Conservation (phyloP, 148 eudicot species). For the Limonium bicolor region DNA sequence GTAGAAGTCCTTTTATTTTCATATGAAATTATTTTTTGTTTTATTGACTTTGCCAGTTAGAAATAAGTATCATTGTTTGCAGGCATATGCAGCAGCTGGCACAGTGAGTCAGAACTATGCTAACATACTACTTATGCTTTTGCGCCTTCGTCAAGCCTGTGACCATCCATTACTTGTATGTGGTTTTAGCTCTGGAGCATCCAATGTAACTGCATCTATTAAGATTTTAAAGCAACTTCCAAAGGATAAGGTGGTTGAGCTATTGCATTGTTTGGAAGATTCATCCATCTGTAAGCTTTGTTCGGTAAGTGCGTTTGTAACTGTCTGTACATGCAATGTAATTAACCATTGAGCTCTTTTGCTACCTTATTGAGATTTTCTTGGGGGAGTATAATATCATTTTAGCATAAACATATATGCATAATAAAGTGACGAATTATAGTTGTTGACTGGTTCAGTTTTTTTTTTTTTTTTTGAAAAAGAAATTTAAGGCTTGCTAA, state of each 20-base stretch:
- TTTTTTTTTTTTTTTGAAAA: too few relatives aligned
- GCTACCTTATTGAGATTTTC: too few relatives aligned
- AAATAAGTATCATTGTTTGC: constrained; percentile 18
- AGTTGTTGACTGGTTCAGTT: too few relatives aligned
- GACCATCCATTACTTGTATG: constrained; percentile 91
- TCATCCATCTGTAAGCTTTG: constrained; percentile 52
- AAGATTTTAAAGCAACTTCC: constrained; percentile 59
- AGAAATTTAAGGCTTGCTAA: too few relatives aligned
- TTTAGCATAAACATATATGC: too few relatives aligned
- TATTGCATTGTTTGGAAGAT: constrained; percentile 45
- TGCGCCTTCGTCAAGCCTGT: constrained; percentile 98
- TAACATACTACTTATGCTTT: constrained; percentile 84
- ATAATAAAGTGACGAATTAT: too few relatives aligned
- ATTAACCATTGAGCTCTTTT: too few relatives aligned
- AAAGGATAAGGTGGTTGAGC: constrained; percentile 24
- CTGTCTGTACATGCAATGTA: too few relatives aligned
- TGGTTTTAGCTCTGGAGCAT: constrained; percentile 21
- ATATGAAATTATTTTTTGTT: background rate
- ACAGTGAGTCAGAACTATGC: constrained; percentile 91
- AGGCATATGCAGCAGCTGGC: constrained; percentile 98
- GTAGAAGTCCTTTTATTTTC: background rate
- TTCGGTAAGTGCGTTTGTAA: constrained; percentile 61
- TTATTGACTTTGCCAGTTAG: background rate
- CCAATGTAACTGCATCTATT: constrained; percentile 30
- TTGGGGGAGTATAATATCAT: too few relatives aligned